A percentile compares a stretch with the other conserved stretches of the same genome.
These are phyloP conservation scores for Podospora bellae-mahoneyi DNA, from an alignment of 495 filamentous ascomycete genomes.

Conservation along the genomic window DNA sequence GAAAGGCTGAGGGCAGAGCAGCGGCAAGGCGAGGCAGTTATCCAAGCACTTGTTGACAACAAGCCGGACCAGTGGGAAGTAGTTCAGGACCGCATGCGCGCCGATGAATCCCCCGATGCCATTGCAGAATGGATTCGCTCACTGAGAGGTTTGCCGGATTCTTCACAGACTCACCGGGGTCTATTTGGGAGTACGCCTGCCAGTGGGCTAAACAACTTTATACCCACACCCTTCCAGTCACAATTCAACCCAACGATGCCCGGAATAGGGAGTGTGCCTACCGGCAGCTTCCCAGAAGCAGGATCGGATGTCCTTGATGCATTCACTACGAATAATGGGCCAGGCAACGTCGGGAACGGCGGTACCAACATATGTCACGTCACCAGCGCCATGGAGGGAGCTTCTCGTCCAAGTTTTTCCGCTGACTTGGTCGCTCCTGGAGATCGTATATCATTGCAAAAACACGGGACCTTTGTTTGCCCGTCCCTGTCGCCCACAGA, in stretches of 20 bases:
- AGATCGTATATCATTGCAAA: background rate
- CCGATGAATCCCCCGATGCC: constrained; percentile 28
- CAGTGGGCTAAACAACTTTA: background rate
- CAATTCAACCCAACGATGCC: background rate
- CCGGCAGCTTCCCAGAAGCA: background rate
- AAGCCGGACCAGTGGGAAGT: constrained; percentile 26
- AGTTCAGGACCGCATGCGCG: constrained; percentile 24
- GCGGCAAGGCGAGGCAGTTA: constrained; percentile 28
- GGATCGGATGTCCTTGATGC: background rate
- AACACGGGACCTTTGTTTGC: background rate
- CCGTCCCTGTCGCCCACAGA: background rate
- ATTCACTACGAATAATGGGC: background rate
- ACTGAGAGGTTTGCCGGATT: background rate
- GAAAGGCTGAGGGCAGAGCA: constrained; percentile 30
- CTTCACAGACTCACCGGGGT: background rate
- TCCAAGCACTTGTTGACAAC: constrained; percentile 30
- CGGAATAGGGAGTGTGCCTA: background rate
- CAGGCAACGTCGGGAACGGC: background rate
- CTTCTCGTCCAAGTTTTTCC: background rate
- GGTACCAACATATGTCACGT: background rate
- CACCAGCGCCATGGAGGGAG: background rate
- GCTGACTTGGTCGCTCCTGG: background rate
- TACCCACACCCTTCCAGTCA: background rate
- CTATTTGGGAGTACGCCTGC: background rate
- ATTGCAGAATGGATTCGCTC: constrained; percentile 34